Conservation (phyloP, 345 rosid genomes). For the Triadica sebifera region DNA sequence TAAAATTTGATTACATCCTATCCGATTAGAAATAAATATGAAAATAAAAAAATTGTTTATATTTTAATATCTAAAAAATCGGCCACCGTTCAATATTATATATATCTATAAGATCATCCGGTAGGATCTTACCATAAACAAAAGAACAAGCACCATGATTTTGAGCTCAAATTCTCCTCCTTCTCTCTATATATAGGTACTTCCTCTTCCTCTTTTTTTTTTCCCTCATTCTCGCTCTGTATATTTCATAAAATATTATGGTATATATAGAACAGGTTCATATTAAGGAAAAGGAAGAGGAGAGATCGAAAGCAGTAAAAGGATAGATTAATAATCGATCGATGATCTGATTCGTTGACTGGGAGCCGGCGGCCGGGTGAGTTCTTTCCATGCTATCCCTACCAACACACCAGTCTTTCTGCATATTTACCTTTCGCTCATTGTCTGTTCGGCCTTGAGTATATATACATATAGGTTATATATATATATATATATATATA, state of each 20-base stretch:
- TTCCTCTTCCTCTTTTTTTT: background rate
- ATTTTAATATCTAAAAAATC: too few species aligned
- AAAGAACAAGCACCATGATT: background rate
- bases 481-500: too few species aligned
- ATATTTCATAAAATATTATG: too few species aligned
- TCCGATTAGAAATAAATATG: too few species aligned
- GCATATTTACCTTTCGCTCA: constrained; percentile 9
- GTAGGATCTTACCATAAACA: background rate
- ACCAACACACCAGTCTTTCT: constrained; percentile 43
- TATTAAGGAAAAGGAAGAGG: background rate
- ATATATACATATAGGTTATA: too few species aligned
- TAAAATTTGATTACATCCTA: too few species aligned
- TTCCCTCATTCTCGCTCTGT: too few species aligned
- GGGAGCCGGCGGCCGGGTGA: constrained; percentile 27
- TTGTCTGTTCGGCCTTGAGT: constrained; percentile 21
- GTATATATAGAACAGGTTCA: too few species aligned
- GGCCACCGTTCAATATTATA: too few species aligned
- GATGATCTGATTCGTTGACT: background rate
- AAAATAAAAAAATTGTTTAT: too few species aligned
- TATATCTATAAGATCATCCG: too few species aligned
- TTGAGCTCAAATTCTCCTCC: background rate
- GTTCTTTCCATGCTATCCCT: constrained; percentile 50
- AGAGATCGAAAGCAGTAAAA: background rate
- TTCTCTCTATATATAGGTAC: background rate
- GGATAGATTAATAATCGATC: background rate